Conservation (phyloP, 352 stramenopile species). For the Phytophthora idaei region DNA sequence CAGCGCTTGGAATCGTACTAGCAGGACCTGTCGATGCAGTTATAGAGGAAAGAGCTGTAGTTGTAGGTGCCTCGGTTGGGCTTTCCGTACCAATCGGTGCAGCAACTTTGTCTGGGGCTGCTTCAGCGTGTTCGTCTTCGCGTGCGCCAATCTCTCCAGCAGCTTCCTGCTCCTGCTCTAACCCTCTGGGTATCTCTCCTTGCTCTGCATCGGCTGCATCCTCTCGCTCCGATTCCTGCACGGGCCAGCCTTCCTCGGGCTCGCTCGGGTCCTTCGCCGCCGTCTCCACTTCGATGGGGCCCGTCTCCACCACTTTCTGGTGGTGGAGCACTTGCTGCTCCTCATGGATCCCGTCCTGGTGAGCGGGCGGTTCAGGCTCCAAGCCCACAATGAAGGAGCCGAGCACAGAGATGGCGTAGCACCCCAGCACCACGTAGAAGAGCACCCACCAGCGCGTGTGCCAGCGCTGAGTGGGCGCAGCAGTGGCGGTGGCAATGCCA, state of each 20-base stretch:
- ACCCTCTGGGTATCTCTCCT: not conserved
- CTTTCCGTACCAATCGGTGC: not conserved
- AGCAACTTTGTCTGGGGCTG: not conserved
- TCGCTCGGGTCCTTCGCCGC: slow-evolving; percentile 12
- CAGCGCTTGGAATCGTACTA: slow-evolving; percentile 2
- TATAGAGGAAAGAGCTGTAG: not conserved
- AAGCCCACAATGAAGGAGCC: slow-evolving; percentile 21
- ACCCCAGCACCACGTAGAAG: slow-evolving; percentile 37
- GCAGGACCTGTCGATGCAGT: not conserved
- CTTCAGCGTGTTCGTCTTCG: slow-evolving; percentile 7
- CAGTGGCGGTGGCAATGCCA: not conserved
- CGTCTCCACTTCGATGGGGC: slow-evolving; percentile 19
- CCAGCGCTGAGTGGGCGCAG: not conserved
- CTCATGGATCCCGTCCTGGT: slow-evolving; percentile 9
- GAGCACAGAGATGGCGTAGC: slow-evolving; percentile 31
- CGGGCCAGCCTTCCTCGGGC: slow-evolving; percentile 24
- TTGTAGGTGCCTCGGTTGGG: not conserved
- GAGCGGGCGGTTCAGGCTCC: not conserved
- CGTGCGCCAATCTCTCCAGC: not conserved
- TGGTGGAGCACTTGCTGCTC: not conserved
- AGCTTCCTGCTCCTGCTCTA: slow-evolving; percentile 13
- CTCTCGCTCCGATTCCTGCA: slow-evolving; percentile 1
- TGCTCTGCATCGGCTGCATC: not conserved
- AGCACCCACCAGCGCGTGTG: slow-evolving; percentile 27
- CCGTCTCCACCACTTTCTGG: slow-evolving; percentile 10